Conservation (phyloP, 176 grass and related monocot genomes). For the Tillandsia leiboldiana region DNA sequence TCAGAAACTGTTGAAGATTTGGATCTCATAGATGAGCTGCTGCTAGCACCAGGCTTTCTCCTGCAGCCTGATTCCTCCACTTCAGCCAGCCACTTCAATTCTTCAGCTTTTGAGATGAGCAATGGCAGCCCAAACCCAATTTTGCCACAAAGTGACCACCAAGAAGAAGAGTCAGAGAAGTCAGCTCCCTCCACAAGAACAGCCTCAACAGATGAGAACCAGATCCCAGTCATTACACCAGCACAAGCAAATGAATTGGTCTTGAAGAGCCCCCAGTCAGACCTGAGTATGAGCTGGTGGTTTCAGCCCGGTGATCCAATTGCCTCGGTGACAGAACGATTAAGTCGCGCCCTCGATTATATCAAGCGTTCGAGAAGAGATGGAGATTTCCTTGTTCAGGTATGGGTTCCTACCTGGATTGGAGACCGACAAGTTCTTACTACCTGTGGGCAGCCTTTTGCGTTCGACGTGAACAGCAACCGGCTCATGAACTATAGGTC, state of each 20-base stretch:
- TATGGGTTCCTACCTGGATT: constrained; percentile 65
- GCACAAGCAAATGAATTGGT: neutral
- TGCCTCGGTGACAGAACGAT: constrained; percentile 45
- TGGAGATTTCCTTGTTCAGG: constrained; percentile 63
- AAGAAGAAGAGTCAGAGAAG: constrained; percentile 12
- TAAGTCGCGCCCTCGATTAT: constrained; percentile 45
- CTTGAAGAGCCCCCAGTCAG: neutral
- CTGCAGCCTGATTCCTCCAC: constrained; percentile 7
- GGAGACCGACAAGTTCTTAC: constrained; percentile 74
- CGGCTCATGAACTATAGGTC: constrained; percentile 53
- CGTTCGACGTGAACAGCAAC: constrained; percentile 33
- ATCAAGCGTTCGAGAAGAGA: constrained; percentile 39
- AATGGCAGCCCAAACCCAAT: neutral
- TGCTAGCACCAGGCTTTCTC: constrained; percentile 30
- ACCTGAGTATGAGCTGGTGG: constrained; percentile 3
- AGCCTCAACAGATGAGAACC: constrained; percentile 1
- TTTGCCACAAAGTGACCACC: neutral
- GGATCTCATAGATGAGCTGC: constrained; percentile 67
- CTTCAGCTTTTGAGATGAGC: constrained; percentile 19
- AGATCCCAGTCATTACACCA: neutral
- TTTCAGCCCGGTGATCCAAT: constrained; percentile 17
- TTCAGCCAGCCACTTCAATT: constrained; percentile 8
- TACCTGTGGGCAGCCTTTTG: constrained; percentile 77
- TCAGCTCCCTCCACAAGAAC: constrained; percentile 22
- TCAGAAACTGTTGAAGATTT: constrained; percentile 35